Conservation (phyloP, 495 filamentous ascomycete genomes). For the Schizothecium vesticola region DNA sequence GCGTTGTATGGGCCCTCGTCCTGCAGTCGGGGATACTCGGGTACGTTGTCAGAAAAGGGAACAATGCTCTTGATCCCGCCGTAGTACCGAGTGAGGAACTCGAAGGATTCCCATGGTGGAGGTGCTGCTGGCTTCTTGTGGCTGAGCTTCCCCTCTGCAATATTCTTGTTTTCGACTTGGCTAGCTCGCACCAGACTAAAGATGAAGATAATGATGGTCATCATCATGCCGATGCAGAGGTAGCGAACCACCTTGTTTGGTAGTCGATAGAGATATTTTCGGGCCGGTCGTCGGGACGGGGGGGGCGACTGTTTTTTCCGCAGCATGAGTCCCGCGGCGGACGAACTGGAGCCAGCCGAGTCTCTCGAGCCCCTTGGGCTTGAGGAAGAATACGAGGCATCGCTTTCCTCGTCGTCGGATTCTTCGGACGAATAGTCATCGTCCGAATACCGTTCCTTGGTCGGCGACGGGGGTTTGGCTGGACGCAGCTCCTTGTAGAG, state of each 20-base stretch:
- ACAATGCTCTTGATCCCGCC: slow-evolving; percentile 70
- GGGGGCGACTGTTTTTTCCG: slow-evolving; percentile 35
- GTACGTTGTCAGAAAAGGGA: slow-evolving; percentile 52
- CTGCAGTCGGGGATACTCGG: slow-evolving; percentile 67
- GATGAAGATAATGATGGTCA: slow-evolving; percentile 66
- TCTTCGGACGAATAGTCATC: slow-evolving; percentile 39
- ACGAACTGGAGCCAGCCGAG: slow-evolving; percentile 48
- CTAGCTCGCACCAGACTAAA: slow-evolving; percentile 65
- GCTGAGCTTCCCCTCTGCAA: slow-evolving; percentile 50
- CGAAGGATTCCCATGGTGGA: slow-evolving; percentile 75
- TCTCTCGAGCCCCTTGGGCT: slow-evolving; percentile 41
- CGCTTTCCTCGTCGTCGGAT: slow-evolving; percentile 37
- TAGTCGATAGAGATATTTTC: slow-evolving; percentile 50
- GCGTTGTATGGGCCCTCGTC: slow-evolving; percentile 40
- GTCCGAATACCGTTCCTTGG: slow-evolving; percentile 42
- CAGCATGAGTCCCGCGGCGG: slow-evolving; percentile 50
- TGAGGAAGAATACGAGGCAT: slow-evolving; percentile 37
- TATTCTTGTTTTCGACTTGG: slow-evolving; percentile 54
- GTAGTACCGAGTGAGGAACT: slow-evolving; percentile 76
- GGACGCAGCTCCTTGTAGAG: slow-evolving; percentile 35
- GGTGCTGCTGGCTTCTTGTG: slow-evolving; percentile 50
- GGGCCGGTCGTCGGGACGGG: slow-evolving; percentile 34
- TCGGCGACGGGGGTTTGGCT: slow-evolving; percentile 18
- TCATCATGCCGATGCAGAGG: slow-evolving; percentile 63
- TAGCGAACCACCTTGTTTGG: slow-evolving; percentile 63